Evolutionary conservation across 345 rosid genomes (phyloP).

Genomic region (Syzygium aqueum): DNA sequence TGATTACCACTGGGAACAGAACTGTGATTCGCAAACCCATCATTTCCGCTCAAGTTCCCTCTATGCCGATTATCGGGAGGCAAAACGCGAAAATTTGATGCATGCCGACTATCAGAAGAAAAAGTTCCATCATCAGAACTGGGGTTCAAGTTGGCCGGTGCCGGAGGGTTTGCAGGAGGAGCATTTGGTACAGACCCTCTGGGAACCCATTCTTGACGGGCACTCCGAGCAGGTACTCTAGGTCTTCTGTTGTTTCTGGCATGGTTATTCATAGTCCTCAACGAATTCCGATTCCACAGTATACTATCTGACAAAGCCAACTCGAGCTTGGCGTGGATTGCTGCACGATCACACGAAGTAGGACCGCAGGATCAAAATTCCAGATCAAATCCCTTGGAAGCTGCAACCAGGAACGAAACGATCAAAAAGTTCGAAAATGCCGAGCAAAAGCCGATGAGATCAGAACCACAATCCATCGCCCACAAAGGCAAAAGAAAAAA

Average conservation of each 20-base stretch:
- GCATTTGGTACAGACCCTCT: slow-evolving; percentile 24
- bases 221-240: slow-evolving; percentile 17
- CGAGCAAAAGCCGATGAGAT: neutral
- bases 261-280: slow-evolving; percentile 50
- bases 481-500: neutral
- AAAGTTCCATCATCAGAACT: neutral
- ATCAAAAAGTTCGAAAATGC: neutral
- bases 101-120: slow-evolving; percentile 7
- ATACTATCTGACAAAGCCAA: neutral
- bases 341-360: neutral
- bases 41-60: neutral
- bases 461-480: neutral
- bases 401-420: neutral
- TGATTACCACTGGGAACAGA: slow-evolving; percentile 4
- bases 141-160: neutral
- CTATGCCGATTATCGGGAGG: slow-evolving; percentile 11
- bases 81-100: neutral
- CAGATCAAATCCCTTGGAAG: neutral
- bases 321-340: neutral
- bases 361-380: neutral
- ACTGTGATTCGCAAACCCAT: neutral
- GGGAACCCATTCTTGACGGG: slow-evolving; percentile 73
- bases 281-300: neutral
- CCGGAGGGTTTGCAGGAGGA: slow-evolving; percentile 3
- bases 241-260: slow-evolving; percentile 40